Evolutionary conservation across 2,329 filamentous ascomycete species (phyloP), one percentile per base, ranked within the genome.

Genomic region (Cladosporium sp.): DNA sequence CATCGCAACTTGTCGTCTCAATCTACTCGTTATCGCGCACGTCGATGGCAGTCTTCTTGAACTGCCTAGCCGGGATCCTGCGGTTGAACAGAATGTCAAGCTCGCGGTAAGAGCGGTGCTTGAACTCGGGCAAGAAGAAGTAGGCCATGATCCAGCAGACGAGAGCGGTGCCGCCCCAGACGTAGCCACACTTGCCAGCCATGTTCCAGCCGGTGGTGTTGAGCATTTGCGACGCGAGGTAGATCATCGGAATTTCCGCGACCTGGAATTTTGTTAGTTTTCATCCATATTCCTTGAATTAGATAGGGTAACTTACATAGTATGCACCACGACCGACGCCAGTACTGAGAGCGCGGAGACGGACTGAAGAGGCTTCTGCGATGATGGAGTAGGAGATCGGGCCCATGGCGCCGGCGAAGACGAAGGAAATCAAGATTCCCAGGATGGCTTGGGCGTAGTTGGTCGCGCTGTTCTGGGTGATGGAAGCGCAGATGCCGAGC

Each of bases 321-420:
- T 58, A 75, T 11, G 92, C 80, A 71, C 91, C 91, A 64, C 93
- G 89, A 1, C 91, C 92, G 2, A 97, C 85, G 1, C 95, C 93
- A 23, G 96, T 90, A 0, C 93, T 96, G 82, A 97, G 97, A 81
- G 96, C 93, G 75, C 93, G 90, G 33, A 97, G 84, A 1, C 93
- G 86, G 18, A 91, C 87, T 0, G 92, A 92, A 0, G 91, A 93
- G 23, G 97, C 79, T 77, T 97, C 93, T 0, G 91, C 87, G 7
- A 97, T 93, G 10, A 97, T 85, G 0, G 92, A 95, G 80, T 96
- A 97, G 77, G 90, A 92, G 6, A 96, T 92, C 0, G 93, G 95
- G 44, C 93, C 93, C 60, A 97, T 92, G 0, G 91, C 91, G 55
- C 94, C 83, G 76, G 97, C 91, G 79, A 96, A 97, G 72, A 89